Evolutionary conservation across 768 basidiomycete genomes (phyloP).

Genomic region (Naganishia antarctica): DNA sequence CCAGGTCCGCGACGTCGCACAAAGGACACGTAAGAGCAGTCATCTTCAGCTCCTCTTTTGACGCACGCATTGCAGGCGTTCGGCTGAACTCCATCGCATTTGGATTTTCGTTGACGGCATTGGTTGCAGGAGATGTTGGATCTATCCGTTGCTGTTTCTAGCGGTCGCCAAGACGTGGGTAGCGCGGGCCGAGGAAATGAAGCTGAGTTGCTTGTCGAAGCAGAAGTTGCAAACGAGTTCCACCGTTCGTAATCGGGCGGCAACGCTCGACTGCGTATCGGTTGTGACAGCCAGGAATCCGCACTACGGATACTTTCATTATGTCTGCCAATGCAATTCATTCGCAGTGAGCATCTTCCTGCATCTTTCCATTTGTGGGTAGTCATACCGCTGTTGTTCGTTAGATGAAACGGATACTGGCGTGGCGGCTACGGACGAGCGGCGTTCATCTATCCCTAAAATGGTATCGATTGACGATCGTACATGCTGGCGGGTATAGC

Average conservation of each 20-base stretch:
- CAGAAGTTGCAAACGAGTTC: neutral
- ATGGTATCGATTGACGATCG: neutral
- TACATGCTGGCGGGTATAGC: neutral
- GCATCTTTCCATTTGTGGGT: neutral
- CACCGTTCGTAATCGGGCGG: conserved; percentile 2
- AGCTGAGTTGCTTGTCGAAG: neutral
- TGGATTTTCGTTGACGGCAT: conserved; percentile 27
- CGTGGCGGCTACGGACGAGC: neutral
- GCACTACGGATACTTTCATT: neutral
- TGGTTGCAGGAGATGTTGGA: conserved; percentile 28
- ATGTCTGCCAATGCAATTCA: neutral
- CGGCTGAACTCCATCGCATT: conserved; percentile 25
- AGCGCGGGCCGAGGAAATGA: no score
- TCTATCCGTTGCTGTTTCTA: no score
- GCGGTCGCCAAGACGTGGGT: no score
- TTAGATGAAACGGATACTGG: neutral
- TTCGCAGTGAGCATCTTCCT: neutral
- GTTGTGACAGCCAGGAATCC: neutral
- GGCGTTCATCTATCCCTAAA: neutral
- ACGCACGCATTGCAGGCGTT: conserved; percentile 23
- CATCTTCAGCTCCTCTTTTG: conserved; percentile 13
- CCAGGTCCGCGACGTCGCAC: conserved; percentile 27
- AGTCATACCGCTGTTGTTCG: neutral
- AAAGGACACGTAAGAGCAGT: conserved; percentile 19
- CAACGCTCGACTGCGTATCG: no score